Base-by-base conservation (phyloP, 768 basidiomycete genomes). In the Sistotremastrum suecicum region DNA sequence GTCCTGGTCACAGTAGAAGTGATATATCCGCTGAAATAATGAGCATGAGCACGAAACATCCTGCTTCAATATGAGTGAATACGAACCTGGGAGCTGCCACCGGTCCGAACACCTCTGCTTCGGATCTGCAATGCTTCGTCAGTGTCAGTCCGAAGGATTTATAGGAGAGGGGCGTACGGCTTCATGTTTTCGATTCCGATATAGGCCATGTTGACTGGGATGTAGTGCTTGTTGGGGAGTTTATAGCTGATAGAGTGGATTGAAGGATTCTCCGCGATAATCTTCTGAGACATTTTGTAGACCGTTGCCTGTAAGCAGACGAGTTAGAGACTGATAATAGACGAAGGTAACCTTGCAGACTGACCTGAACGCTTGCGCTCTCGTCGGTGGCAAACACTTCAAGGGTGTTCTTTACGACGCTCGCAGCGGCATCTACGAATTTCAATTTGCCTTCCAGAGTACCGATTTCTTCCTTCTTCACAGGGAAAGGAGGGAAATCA, bases 141-240 rank as follows among this genome's bases (percentile, higher is more conserved):
- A 45, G 8, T 60, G 54, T 56, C 64, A 61, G 38, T 60, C 33
- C 44, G 34, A 42, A 31, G 36, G 5, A 34, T 44, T 6, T 41
- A 35, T 44, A 34, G 42, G 20, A 54, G 53, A 51, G n/a, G 36
- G 30, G 66, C 64, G 57, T 56, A 82, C 79, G 79, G 78, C 2
- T 75, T 76, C 36, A 72, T 51, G 56, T 88, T 87, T 53, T 85
- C 82, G 6, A 83, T 58, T 2, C 75, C 76, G 39, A 83, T 63
- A 49, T 85, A 86, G 44, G 62, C 63, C 78, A 89, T 82, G 60
- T 86, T 77, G 41, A 91, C 86, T 0, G 86, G 84, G 53, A 95
- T 75, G 60, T 94, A 97, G 58, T 95, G 92, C 64, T 91, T 88
- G 69, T 98, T 98, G 2, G 94, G 92, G 3, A 95, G 70, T 38